Base-by-base conservation (phyloP, 805 yeast genomes). In the Candida easanensis region DNA sequence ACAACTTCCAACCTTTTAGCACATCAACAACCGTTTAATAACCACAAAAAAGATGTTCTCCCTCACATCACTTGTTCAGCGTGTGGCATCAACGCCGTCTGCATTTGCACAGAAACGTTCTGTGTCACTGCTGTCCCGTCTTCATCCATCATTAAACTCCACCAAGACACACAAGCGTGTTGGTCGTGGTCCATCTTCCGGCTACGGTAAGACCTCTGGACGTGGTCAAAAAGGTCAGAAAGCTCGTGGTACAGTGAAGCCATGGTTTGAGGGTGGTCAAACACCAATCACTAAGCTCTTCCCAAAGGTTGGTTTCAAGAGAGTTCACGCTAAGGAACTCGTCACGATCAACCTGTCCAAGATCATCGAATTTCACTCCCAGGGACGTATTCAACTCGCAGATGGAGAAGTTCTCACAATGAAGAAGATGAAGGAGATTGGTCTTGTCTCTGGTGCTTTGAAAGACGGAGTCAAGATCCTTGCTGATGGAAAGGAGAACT, bases 201-300 rank as follows among this genome's bases (percentile, higher is more conserved):
- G 89, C 17, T 73, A 77, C 52, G 99, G 99, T 70, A 90, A 91
- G 66, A 93, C 98, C 4, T 80, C 97, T 6, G 96, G 96, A 38
- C 77, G 98, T 64, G 99, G 99, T 73, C 96, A 88, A 60, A 93
- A 93, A 70, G 99, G 99, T 79, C 98, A 91, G 64, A 91, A 91
- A 69, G 97, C 98, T 10, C 80, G 98, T 68, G 86, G 91, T 30
- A 78, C 82, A 33, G 91, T 91, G 23, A 91, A 89, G 44, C 79
- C 84, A 46, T 88, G 95, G 91, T 88, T 91, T 62, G 99, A 93
- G 72, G 99, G 99, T 79, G 98, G 99, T 63, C 99, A 93, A 64
- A 93, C 98, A 2, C 98, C 97, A 20, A 84, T 60, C 80, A 80
- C 64, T 77, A 85, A 65, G 69, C 85, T 53, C 81, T 88, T 66